These are phyloP conservation scores for Phoenix dactylifera DNA, from an alignment of 176 grass and related monocot species.

Conservation along the genomic window DNA sequence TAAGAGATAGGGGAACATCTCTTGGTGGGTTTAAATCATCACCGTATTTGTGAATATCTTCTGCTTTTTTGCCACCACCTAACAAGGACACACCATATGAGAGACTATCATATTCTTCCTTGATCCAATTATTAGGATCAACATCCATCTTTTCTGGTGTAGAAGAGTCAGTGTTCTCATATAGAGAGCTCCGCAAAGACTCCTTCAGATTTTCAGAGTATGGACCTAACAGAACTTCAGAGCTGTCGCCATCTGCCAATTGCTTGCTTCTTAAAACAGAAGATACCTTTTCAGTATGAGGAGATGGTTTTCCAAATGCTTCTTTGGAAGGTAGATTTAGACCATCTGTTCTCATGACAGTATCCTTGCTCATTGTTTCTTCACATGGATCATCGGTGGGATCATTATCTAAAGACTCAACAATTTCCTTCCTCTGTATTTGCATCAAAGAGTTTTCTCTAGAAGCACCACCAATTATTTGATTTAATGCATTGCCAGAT, in stretches of 20 bases:
- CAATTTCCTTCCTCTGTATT: conserved; percentile 28
- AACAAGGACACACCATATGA: conserved; percentile 3
- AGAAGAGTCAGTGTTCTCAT: neutral
- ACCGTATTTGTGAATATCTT: conserved; percentile 2
- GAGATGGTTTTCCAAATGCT: conserved; percentile 24
- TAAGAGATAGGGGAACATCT: neutral
- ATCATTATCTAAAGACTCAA: conserved; percentile 6
- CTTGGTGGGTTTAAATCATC: neutral
- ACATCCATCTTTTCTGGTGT: neutral
- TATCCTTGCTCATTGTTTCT: conserved; percentile 11
- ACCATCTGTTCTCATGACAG: conserved; percentile 30
- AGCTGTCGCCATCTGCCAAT: conserved; percentile 23
- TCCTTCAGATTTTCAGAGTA: conserved; percentile 12
- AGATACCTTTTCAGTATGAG: conserved; percentile 21
- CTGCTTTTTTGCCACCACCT: neutral
- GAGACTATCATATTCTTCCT: neutral
- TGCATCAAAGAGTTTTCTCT: conserved; percentile 29
- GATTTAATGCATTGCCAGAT: conserved; percentile 12
- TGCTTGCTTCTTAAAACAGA: conserved; percentile 19
- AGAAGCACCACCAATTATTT: conserved; percentile 30
- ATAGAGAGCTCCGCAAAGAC: conserved; percentile 9
- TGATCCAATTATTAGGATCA: conserved; percentile 18
- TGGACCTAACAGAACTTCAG: conserved; percentile 9
- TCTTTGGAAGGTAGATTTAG: conserved; percentile 27
- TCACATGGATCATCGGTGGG: conserved; percentile 24